Conservation (phyloP, 2,329 filamentous ascomycete species). For the Fusarium sp. region DNA sequence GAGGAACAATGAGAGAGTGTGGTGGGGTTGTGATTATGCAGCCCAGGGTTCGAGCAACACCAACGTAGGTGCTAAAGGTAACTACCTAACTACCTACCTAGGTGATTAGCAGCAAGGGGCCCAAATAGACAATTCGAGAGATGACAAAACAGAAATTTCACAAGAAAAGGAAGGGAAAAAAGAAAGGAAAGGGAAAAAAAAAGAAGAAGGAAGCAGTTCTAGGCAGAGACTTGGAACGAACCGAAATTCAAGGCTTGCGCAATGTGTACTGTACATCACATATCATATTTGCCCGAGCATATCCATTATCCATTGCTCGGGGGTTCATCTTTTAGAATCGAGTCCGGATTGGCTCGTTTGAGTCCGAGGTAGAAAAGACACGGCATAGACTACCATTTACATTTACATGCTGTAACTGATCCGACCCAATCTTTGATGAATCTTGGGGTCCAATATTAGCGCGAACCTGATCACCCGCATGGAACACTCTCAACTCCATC, state of each 20-base stretch:
- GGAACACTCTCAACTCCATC: constrained; percentile 6
- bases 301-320: neutral
- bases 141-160: constrained; percentile 1
- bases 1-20: constrained; percentile 30
- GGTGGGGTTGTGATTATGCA: constrained; percentile 42
- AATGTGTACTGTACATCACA: constrained; percentile 7
- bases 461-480: constrained; percentile 39
- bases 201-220: constrained; percentile 18
- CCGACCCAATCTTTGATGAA: neutral
- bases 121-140: constrained; percentile 2
- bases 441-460: constrained; percentile 10
- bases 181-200: constrained; percentile 8
- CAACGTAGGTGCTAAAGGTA: constrained; percentile 7
- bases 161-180: neutral
- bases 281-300: constrained; percentile 6
- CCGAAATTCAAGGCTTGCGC: constrained; percentile 17
- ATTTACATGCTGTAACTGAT: too few species aligned
- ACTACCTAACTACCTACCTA: neutral
- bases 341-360: constrained; percentile 12
- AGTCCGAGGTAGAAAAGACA: constrained; percentile 3
- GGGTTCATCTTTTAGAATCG: constrained; percentile 4
- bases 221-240: constrained; percentile 1
- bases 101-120: constrained; percentile 8
- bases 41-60: constrained; percentile 31
- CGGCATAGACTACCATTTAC: neutral